These are phyloP conservation scores for Sugiyamaella neomexicana DNA, from an alignment of 1,139 yeast genomes.

Conservation along the genomic window DNA sequence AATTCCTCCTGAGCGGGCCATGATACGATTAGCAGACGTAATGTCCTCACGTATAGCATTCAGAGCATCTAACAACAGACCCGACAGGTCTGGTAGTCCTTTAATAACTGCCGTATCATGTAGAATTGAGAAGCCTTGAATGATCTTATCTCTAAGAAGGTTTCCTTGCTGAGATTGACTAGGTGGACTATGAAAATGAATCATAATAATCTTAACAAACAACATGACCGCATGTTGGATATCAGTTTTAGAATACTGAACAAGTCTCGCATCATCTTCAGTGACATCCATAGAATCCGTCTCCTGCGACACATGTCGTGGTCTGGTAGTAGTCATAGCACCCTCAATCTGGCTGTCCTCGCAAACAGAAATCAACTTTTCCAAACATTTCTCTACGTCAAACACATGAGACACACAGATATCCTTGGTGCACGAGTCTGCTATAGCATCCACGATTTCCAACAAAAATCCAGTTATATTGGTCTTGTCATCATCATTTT, in stretches of 20 bases:
- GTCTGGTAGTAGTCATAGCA: neutral
- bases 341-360: slow-evolving; percentile 18
- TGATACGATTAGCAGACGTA: neutral
- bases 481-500: no score
- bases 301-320: no score
- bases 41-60: slow-evolving; percentile 29
- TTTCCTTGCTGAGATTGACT: slow-evolving; percentile 20
- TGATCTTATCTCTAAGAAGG: slow-evolving; percentile 37
- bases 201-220: slow-evolving; percentile 57
- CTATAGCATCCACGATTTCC: slow-evolving; percentile 38
- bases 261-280: no score
- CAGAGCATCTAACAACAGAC: slow-evolving; percentile 32
- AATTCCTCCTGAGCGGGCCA: slow-evolving; percentile 11
- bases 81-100: slow-evolving; percentile 27
- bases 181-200: slow-evolving; percentile 43
- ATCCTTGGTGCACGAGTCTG: slow-evolving; percentile 31
- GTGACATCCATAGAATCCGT: no score
- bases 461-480: no score
- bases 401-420: slow-evolving; percentile 27
- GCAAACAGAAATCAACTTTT: slow-evolving; percentile 26
- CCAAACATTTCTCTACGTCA: slow-evolving; percentile 27
- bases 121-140: slow-evolving; percentile 48
- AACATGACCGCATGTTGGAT: slow-evolving; percentile 40
- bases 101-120: slow-evolving; percentile 35
- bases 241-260: slow-evolving; percentile 26